These are phyloP conservation scores for Colletotrichum lentis DNA, from an alignment of 2,329 filamentous ascomycete species.

Conservation along the genomic window DNA sequence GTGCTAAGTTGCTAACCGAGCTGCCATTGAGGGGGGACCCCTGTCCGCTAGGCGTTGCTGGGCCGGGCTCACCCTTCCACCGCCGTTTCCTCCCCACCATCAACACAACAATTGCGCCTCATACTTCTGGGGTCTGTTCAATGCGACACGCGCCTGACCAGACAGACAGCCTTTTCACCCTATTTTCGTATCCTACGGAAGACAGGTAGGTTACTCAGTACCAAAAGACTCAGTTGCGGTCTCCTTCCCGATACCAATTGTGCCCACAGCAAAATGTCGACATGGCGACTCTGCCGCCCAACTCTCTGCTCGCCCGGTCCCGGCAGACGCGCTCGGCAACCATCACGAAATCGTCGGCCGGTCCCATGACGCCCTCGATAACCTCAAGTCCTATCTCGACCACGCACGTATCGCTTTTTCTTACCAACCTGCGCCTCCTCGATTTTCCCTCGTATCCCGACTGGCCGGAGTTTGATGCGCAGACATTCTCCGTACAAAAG, in stretches of 20 bases:
- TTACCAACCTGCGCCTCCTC: slow-evolving; percentile 84
- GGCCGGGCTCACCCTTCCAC: slow-evolving; percentile 35
- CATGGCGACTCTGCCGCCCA: slow-evolving; percentile 47
- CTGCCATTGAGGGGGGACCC: not conserved
- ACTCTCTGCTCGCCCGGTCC: slow-evolving; percentile 45
- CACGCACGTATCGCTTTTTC: slow-evolving; percentile 71
- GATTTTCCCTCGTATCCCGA: slow-evolving; percentile 78
- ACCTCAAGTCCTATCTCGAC: slow-evolving; percentile 51
- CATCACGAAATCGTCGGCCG: slow-evolving; percentile 35
- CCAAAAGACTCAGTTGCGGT: slow-evolving; percentile 13
- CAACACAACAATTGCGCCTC: slow-evolving; percentile 36
- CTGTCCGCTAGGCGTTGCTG: slow-evolving; percentile 20
- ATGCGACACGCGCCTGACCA: slow-evolving; percentile 21
- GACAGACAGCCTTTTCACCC: not conserved
- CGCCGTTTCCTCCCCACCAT: slow-evolving; percentile 34
- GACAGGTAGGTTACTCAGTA: not conserved
- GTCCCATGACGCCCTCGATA: slow-evolving; percentile 19
- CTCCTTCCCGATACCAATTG: not conserved
- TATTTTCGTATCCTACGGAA: slow-evolving; percentile 1
- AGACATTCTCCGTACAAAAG: slow-evolving; percentile 82
- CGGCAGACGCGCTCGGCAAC: slow-evolving; percentile 40
- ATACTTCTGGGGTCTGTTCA: slow-evolving; percentile 19
- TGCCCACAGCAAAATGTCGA: slow-evolving; percentile 41
- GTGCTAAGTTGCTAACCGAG: slow-evolving; percentile 2
- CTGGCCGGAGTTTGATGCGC: slow-evolving; percentile 78